Evolutionary conservation across 495 filamentous ascomycete species (phyloP).

Genomic region (Aspergillus egyptiacus): DNA sequence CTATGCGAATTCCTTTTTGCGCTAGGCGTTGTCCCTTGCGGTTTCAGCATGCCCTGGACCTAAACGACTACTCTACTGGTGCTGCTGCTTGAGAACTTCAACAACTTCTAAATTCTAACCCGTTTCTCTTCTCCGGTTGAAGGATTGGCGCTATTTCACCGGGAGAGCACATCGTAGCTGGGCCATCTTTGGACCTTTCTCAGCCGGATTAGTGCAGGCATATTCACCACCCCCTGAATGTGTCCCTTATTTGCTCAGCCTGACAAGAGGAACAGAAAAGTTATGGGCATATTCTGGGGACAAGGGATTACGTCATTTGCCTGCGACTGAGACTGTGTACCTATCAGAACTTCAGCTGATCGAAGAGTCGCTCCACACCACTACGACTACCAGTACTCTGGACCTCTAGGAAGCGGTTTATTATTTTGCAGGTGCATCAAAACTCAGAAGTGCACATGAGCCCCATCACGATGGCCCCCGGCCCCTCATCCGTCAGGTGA

Average conservation of each 20-base stretch:
- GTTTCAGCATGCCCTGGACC: conserved; percentile 12
- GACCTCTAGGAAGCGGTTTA: no score
- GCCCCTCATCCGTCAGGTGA: no score
- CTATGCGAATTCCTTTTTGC: neutral
- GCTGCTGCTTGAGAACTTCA: neutral
- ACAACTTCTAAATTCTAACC: neutral
- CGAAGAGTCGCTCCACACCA: neutral
- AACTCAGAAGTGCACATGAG: conserved; percentile 13
- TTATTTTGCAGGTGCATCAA: conserved; percentile 12
- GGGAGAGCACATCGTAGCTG: conserved; percentile 17
- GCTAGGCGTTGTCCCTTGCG: conserved; percentile 15
- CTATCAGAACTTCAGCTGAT: neutral
- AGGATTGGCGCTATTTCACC: conserved; percentile 13
- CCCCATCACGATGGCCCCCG: conserved; percentile 12
- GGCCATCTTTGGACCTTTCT: no score
- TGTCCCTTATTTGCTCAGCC: conserved; percentile 3
- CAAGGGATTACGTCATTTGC: conserved; percentile 2
- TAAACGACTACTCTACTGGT: neutral
- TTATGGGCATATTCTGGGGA: conserved; percentile 7
- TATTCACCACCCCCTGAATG: no score
- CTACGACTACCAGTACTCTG: no score
- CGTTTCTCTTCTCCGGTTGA: conserved; percentile 4
- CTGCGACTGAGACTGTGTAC: neutral
- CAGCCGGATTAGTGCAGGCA: no score
- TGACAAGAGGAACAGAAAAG: neutral